phyloP scores from a whole-genome alignment of 805 yeast genomes.

The Metschnikowia bowlesiae region DNA sequence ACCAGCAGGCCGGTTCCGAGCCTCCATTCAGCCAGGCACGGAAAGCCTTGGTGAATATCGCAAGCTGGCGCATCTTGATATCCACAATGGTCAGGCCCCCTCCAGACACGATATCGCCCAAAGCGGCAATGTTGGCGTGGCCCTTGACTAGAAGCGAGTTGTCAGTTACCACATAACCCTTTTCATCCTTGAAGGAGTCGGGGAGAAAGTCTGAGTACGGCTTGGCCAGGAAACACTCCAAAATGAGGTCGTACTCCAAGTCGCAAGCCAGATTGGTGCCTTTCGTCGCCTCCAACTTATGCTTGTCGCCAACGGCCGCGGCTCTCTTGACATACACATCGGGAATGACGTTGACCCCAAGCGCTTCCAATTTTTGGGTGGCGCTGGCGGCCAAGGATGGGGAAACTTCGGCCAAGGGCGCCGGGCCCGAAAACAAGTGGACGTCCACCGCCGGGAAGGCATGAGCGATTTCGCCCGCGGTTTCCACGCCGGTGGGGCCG shows the following conservation, averaged over 20 bases:
- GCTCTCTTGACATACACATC: constrained; percentile 11
- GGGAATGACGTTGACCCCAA: constrained; percentile 15
- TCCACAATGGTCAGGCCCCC: constrained; percentile 24
- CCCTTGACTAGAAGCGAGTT: constrained; percentile 22
- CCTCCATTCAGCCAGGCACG: neutral
- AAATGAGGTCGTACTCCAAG: constrained; percentile 25
- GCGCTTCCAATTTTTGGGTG: constrained; percentile 5
- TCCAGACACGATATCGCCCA: constrained; percentile 32
- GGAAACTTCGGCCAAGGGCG: constrained; percentile 5
- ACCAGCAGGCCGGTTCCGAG: neutral
- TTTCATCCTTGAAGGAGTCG: constrained; percentile 17
- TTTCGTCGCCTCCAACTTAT: neutral
- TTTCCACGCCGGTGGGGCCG: constrained; percentile 38
- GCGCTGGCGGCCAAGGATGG: constrained; percentile 6
- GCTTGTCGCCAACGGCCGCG: constrained; percentile 4
- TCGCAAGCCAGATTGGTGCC: neutral
- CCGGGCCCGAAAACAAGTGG: constrained; percentile 20
- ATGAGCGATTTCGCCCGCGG: constrained; percentile 33
- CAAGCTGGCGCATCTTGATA: constrained; percentile 20
- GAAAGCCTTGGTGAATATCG: constrained; percentile 13
- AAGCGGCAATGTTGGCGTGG: constrained; percentile 25
- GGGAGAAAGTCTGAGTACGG: constrained; percentile 36
- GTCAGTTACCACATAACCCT: constrained; percentile 29
- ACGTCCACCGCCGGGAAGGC: constrained; percentile 17
- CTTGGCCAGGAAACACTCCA: constrained; percentile 21